Percentiles rank a stretch among this genome's conserved stretches.
phyloP scores from a whole-genome alignment of 2,329 filamentous ascomycete species.

The Plectosphaerella sp. region DNA sequence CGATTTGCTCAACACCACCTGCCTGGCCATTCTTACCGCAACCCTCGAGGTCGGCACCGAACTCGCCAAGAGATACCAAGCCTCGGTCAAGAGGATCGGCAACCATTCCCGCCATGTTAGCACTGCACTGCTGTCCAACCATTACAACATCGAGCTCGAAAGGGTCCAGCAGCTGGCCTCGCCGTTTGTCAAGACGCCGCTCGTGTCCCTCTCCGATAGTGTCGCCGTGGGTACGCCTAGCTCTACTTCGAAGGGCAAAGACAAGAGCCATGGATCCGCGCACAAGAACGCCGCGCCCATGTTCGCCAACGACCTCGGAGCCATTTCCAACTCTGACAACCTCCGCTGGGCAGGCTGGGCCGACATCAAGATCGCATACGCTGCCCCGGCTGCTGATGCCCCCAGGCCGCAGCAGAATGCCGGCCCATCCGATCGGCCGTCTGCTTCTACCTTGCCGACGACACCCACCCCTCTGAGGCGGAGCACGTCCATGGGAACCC shows the following conservation, averaged over 20 bases:
- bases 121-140: slow-evolving; percentile 71
- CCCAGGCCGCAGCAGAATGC: not conserved
- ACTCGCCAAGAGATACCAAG: slow-evolving; percentile 88
- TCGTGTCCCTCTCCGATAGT: slow-evolving; percentile 45
- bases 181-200: slow-evolving; percentile 73
- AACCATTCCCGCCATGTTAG: slow-evolving; percentile 63
- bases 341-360: slow-evolving; percentile 72
- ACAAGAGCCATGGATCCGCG: slow-evolving; percentile 48
- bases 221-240: slow-evolving; percentile 48
- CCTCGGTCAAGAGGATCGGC: slow-evolving; percentile 74
- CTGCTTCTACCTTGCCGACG: slow-evolving; percentile 45
- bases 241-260: slow-evolving; percentile 68
- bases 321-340: slow-evolving; percentile 60
- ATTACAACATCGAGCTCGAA: slow-evolving; percentile 77
- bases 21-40: slow-evolving; percentile 69
- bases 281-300: slow-evolving; percentile 51
- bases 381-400: slow-evolving; percentile 9
- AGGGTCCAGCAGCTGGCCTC: slow-evolving; percentile 78
- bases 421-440: slow-evolving; percentile 4
- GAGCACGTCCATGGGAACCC: slow-evolving; percentile 51
- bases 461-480: slow-evolving; percentile 75
- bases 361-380: slow-evolving; percentile 72
- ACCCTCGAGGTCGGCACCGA: slow-evolving; percentile 79
- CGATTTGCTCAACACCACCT: slow-evolving; percentile 83
- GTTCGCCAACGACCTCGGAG: slow-evolving; percentile 80